Base-by-base conservation (phyloP, 805 yeast genomes). In the Wickerhamomyces strasburgensis region DNA sequence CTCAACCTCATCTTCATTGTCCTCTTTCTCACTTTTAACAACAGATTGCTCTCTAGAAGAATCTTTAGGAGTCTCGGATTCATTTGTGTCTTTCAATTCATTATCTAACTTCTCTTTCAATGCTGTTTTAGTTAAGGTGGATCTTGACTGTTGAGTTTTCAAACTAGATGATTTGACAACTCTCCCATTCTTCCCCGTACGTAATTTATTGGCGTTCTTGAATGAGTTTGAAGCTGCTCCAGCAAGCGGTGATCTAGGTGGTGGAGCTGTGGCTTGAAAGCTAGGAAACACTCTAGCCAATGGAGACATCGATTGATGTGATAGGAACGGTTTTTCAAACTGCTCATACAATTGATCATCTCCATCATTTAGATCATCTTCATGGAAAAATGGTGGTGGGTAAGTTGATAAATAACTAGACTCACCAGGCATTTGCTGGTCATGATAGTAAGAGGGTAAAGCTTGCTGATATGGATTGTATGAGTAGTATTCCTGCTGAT, bases 261-360 rank as follows among this genome's bases (percentile, higher is more conserved):
- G 54, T 17, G 57, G 58, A 16, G 51, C 51, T n/a, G 52, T 46
- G 2, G 58, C 57, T 34, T 52, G 54, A 38, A 48, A 54, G 3
- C 52, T 39, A 24, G 59, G 57, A 47, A 54, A 54, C 6, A 40
- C 50, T 18, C 48, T 35, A 2, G 46, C 48, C 31, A 47, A 44
- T 21, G 59, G 57, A 9, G 57, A 53, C 15, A 33, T 38, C 14
- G 19, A 25, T 28, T 30, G 40, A 8, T 24, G 34, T 19, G 18
- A 17, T 16, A 17, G 24, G 5, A 18, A 33, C 25, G 34, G 33
- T 29, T 29, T 25, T 9, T 45, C 42, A 24, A 37, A 35, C 2
- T 28, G 29, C 5, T 39, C 41, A 14, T 44, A 41, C n/a, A 42
- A 36, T 14, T 40, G 40, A 33, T 40, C 42, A 17, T 43, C 43